Evolutionary conservation across 1,284 basidiomycete genomes (phyloP), one percentile per base, ranked within the genome.

Genomic region (Papiliotrema terrestris): DNA sequence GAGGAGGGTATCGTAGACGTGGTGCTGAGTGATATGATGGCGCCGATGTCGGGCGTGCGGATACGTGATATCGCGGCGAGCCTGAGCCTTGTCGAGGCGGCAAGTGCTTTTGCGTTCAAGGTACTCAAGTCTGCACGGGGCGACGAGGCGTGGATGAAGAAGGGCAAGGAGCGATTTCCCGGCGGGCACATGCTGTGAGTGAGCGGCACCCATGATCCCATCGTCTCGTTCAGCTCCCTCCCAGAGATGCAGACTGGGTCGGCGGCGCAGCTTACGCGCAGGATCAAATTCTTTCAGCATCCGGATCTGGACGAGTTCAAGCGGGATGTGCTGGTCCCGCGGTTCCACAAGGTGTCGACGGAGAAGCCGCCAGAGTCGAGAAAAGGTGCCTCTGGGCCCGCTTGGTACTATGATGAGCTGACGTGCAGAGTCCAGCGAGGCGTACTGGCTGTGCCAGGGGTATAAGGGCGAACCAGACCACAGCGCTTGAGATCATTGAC

Each of bases 11-110:
- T 58, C 25, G 75, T 78, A 3, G 76, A 79, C 61, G 63, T 72
- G 9, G 74, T 78, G 14, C 48, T 78, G 20, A 71, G 66, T 39
- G 78, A 79, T 62, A 79, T 79, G 78, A 77, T 79, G 76, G 74
- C 72, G 26, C 68, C 74, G 35, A 75, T 77, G 72, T 69, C 68
- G 4, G 78, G 78, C 1, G 64, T 71, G 15, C 49, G 68, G 25
- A 54, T 58, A 2, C 57, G 75, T n/a, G 77, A 79, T 58, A 62
- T 74, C 1, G 61, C 66, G 45, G 57, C 68, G 14, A 72, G 69
- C 20, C 60, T 78, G 51, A 70, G 74, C 36, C 63, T 79, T 3
- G 75, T 74, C 36, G 54, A 54, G 6, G 71, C 75, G 0, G 78
- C 77, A 1, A 67, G 69, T 22, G 49, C 52, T 22, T 78, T 78